A percentile compares a stretch with the other conserved stretches of the same genome.
phyloP scores from a whole-genome alignment of 805 yeast genomes.

The Pichia scutulata region DNA sequence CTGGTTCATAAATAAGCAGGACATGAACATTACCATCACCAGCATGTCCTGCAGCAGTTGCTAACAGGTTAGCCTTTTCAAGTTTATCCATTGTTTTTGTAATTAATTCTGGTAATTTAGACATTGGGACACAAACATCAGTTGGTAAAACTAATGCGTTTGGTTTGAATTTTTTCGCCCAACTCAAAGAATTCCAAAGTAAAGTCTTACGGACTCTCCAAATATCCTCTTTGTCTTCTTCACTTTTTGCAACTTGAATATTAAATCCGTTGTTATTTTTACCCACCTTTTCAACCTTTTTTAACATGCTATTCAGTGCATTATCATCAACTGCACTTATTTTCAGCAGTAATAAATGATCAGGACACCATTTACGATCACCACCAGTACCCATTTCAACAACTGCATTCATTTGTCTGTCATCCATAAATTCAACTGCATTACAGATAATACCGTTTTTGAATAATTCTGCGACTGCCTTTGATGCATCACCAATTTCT shows the following conservation, averaged over 20 bases:
- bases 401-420: conserved; percentile 61
- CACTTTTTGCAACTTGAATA: conserved; percentile 57
- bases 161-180: conserved; percentile 45
- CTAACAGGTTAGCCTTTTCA: conserved; percentile 41
- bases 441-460: conserved; percentile 58
- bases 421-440: conserved; percentile 71
- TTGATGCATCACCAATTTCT: conserved; percentile 60
- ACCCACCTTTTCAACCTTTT: conserved; percentile 44
- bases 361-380: conserved; percentile 24
- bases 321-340: conserved; percentile 43
- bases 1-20: conserved; percentile 49
- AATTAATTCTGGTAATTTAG: conserved; percentile 56
- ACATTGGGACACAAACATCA: conserved; percentile 78
- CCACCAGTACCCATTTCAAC: conserved; percentile 39
- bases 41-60: conserved; percentile 69
- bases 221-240: conserved; percentile 56
- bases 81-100: conserved; percentile 54
- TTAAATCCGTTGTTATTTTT: conserved; percentile 42
- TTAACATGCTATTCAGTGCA: conserved; percentile 34
- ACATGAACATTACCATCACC: conserved; percentile 83
- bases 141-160: conserved; percentile 56
- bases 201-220: conserved; percentile 75
- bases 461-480: conserved; percentile 55
- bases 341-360: conserved; percentile 46
- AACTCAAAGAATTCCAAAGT: conserved; percentile 58